Evolutionary conservation across 148 eudicot species (phyloP), one percentile per base, ranked within the genome.

Genomic region (Rhododendron vialii): DNA sequence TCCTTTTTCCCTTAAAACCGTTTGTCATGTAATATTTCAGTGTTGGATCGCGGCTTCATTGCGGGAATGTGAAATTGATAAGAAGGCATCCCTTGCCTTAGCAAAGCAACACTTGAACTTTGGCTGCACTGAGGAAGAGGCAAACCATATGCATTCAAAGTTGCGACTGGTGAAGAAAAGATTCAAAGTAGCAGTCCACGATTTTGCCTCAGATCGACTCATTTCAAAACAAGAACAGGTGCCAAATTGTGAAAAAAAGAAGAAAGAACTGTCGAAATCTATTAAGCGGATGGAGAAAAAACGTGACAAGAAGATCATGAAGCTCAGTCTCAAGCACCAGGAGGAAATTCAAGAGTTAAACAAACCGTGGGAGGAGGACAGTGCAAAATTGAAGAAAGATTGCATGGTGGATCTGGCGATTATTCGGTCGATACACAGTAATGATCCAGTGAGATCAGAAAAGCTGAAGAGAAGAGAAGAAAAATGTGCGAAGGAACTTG

Each of bases 11-110:
- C 17, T 35, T 79, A 9, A 17, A 57, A 67, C 1, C 47, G 53
- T 28, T 86, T 81, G 41, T 82, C 69, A 43, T 90, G 71, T 81
- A 85, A 55, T 86, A 67, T 86, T 85, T 43, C 91, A 95, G 97
- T 96, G 97, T 86, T 96, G 98, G 98, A 84, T 90, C 73, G 96
- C 95, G 73, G 93, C 96, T 73, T 94, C 94, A 59, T 88, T 91
- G 84, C 83, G 90, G 83, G 89, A 88, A 38, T 65, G 86, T 22
- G 90, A 92, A 87, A 73, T 96, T 87, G 95, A 93, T 87, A 94
- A 89, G 91, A 89, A 84, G 86, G 86, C 87, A 47, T 92, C 95
- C 0, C 90, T 96, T 50, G 81, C 48, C 15, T 85, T 92, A 81
- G 98, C 92, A 69, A 91, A 88, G 85, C 83, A 92, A 38, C 87